Evolutionary conservation across 371 early-diverging fungal genomes (phyloP).

Genomic region (Rhizopus sp.): DNA sequence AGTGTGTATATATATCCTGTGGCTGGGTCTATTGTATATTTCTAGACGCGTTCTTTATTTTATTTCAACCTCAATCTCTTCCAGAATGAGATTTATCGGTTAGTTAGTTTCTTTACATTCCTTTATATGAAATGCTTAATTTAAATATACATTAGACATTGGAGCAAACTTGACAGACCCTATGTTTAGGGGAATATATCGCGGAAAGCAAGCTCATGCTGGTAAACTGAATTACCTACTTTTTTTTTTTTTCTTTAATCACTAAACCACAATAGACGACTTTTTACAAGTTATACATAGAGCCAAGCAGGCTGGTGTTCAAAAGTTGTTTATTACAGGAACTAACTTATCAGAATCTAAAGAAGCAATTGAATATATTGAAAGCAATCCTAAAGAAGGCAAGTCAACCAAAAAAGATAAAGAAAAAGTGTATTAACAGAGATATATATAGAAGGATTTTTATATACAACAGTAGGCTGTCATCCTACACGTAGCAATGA

Average conservation of each 20-base stretch:
- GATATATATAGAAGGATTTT: constrained; percentile 17
- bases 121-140: too few relatives aligned
- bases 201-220: constrained; percentile 73
- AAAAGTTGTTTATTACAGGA: constrained; percentile 79
- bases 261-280: too few relatives aligned
- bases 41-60: too few relatives aligned
- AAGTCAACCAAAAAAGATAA: too few relatives aligned
- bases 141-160: constrained; percentile 67
- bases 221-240: constrained; percentile 38
- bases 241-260: not conserved
- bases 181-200: constrained; percentile 83
- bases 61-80: too few relatives aligned
- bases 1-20: too few relatives aligned
- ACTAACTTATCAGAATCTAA: constrained; percentile 64
- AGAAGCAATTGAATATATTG: constrained; percentile 49
- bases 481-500: constrained; percentile 87
- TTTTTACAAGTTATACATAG: constrained; percentile 64
- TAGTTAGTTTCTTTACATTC: too few relatives aligned
- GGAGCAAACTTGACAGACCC: constrained; percentile 85
- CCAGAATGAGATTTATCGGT: too few relatives aligned
- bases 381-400: constrained; percentile 32
- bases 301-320: constrained; percentile 65
- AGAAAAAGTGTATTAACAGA: not conserved
- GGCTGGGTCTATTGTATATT: too few relatives aligned
- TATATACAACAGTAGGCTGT: constrained; percentile 85